phyloP scores from a whole-genome alignment of 768 basidiomycete genomes.

The Phaeolepiota aurea region DNA sequence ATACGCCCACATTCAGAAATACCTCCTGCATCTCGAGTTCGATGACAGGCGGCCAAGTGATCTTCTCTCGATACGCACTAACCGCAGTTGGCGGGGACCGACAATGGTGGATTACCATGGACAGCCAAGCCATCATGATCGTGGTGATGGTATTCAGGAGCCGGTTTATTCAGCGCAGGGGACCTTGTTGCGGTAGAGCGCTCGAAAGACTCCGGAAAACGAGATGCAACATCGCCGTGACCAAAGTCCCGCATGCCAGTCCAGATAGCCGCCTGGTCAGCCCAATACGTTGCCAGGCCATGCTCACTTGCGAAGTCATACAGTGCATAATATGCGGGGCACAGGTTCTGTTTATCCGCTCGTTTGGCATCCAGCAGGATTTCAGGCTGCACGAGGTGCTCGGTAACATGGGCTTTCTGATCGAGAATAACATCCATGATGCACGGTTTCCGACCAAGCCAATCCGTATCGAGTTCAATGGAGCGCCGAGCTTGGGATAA shows the following conservation, averaged over 20 bases:
- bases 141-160: too few relatives aligned
- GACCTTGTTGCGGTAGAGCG: slow-evolving; percentile 30
- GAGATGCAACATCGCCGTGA: slow-evolving; percentile 4
- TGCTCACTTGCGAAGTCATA: slow-evolving; percentile 18
- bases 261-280: slow-evolving; percentile 22
- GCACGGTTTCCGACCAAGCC: slow-evolving; percentile 22
- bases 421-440: slow-evolving; percentile 44
- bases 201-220: slow-evolving; percentile 34
- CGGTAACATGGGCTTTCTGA: slow-evolving; percentile 12
- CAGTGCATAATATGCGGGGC: slow-evolving; percentile 8
- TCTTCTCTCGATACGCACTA: too few relatives aligned
- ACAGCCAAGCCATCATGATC: too few relatives aligned
- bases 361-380: not conserved
- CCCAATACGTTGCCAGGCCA: slow-evolving; percentile 28
- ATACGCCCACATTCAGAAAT: slow-evolving; percentile 2
- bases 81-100: too few relatives aligned
- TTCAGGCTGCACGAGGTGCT: not conserved
- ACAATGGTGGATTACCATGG: too few relatives aligned
- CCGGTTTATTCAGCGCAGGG: slow-evolving; percentile 11
- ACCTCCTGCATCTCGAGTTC: not conserved
- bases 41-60: too few relatives aligned
- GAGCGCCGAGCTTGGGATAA: slow-evolving; percentile 19
- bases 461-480: slow-evolving; percentile 17
- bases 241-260: slow-evolving; percentile 6
- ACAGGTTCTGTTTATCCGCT: slow-evolving; percentile 6